Evolutionary conservation across 148 eudicot genomes (phyloP), one percentile per base, ranked within the genome.

Genomic region (Talinum fruticosum): DNA sequence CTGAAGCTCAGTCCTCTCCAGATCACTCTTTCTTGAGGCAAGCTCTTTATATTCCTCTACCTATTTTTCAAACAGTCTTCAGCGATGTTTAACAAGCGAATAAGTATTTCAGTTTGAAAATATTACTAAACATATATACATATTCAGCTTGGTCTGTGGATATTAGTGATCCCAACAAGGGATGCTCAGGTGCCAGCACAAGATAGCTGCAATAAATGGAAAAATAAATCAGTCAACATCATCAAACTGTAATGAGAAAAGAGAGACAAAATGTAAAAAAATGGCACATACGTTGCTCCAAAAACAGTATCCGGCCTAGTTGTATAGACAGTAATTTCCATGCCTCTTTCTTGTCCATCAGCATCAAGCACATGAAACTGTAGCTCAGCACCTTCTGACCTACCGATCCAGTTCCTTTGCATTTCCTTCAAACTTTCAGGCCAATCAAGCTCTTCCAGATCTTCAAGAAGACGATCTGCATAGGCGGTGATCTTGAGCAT

Each of bases 341-440:
- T 47, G 75, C 83, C 88, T 29, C 79, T 87, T 78, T 87, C 91
- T 34, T 68, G 82, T 36, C 91, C 94, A 83, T 82, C 66, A 29
- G 70, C 64, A 67, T 88, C 88, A 62, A 90, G 84, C 82, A 89
- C 88, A 32, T 51, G 51, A 79, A 96, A 96, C 66, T 90, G 87
- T 85, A 96, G 81, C 74, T 96, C 99, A 53, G 95, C 99, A 66
- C 99, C 99, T 91, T 93, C 95, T 70, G 99, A 96, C 82, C 86
- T 93, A 66, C 99, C 97, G 82, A 96, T 96, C 99, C 99, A 96
- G 79, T 96, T 96, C 82, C 96, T 88, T 85, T 96, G 99, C 99
- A 96, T 96, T 72, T 96, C 99, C 85, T 93, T 96, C 66, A 96
- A 80, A 83, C 99, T 96, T 85, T 96, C 99, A 78, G 99, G 99